Percentiles rank a stretch among this genome's conserved stretches.
phyloP scores from a whole-genome alignment of 108 stramenopile genomes.

The Pseudonitzschia multiseries region DNA sequence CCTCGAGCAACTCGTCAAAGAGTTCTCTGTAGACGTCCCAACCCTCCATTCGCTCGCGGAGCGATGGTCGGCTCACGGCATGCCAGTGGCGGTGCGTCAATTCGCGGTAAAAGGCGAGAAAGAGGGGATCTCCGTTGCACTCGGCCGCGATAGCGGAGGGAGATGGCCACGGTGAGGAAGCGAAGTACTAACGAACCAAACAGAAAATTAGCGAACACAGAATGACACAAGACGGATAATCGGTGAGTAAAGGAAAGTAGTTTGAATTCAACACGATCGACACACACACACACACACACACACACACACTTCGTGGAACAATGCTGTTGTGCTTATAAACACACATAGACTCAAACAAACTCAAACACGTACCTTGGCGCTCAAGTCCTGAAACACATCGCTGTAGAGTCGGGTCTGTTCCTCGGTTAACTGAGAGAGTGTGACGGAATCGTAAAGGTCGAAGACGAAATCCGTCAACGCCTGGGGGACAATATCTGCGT shows the following conservation, averaged over 20 bases:
- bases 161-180: conserved; percentile 79
- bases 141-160: conserved; percentile 75
- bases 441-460: conserved; percentile 87
- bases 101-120: conserved; percentile 85
- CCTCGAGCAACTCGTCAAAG: conserved; percentile 78
- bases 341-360: too few species aligned
- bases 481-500: conserved; percentile 61
- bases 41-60: conserved; percentile 85
- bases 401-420: conserved; percentile 69
- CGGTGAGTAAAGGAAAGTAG: too few species aligned
- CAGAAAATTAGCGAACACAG: conserved; percentile 3
- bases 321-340: too few species aligned
- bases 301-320: too few species aligned
- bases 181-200: conserved; percentile 68
- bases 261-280: too few species aligned
- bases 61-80: conserved; percentile 69
- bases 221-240: too few species aligned
- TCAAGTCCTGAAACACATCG: conserved; percentile 62
- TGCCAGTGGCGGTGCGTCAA: conserved; percentile 85
- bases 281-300: not conserved
- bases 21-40: conserved; percentile 87
- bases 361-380: conserved; percentile 49
- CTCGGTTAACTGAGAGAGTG: conserved; percentile 69
- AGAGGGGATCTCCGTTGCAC: conserved; percentile 84
- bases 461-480: conserved; percentile 91